Evolutionary conservation across 2,329 filamentous ascomycete species (phyloP), one percentile per base, ranked within the genome.

Genomic region (Penicillium sp.): DNA sequence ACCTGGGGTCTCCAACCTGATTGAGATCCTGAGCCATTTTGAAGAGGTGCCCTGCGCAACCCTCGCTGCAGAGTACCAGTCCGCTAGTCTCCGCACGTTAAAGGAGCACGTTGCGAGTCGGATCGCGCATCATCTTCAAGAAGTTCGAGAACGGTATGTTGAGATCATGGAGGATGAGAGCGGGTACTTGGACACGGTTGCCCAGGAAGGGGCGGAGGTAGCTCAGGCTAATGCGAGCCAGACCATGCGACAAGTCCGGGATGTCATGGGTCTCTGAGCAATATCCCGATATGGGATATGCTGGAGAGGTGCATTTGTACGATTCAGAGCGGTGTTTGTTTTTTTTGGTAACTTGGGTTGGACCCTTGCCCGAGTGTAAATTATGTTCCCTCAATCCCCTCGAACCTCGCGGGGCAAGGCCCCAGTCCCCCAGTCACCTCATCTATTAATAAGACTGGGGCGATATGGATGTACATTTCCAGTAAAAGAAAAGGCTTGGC

Each of bases 1-100:
- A 23, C 93, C 93, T 0, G 94, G 92, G 0, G 89, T 99, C 3
- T 87, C 92, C 11, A 99, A 97, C 70, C 79, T 99, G 12, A 75
- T 99, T 1, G 85, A 91, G 54, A 83, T 99, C 15, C 75, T 93
- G n/a, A 86, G 85, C 23, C 84, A 90, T 58, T 85, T 93, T 63
- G 83, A 87, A 51, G 62, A 58, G 15, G 64, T 66, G 2, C 67
- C 71, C 4, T 75, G 73, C 47, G 69, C 78, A 26, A 78, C 79
- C 6, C 64, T 86, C 37, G 82, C 79, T 1, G 60, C 63, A 7
- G 77, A 81, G 23, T 71, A 79, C 52, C 64, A 74, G 26, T 66
- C 68, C 8, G 53, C 79, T 23, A 81, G 71, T 40, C 77, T 90
- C 65, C 78, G 78, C 8, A 77, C 77, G 0, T 77, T 93, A 53